Base-by-base conservation (phyloP, 2,329 filamentous ascomycete genomes). In the Reticulascus tulasneorum region DNA sequence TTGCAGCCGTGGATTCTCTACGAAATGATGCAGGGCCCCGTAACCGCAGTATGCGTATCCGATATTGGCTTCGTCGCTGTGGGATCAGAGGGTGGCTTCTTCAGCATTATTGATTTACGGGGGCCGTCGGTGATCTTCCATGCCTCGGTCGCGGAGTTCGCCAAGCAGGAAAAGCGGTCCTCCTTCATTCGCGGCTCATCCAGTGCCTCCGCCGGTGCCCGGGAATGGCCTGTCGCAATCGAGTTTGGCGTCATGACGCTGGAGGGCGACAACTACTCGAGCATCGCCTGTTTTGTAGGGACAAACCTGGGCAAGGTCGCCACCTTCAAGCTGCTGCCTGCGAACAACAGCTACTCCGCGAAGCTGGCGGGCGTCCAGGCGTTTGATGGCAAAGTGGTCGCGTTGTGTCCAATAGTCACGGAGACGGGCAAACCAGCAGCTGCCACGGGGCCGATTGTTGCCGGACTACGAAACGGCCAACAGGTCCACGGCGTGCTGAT, bases 241-340 rank as follows among this genome's bases (percentile, higher is more conserved):
- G 87, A 96, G 54, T 98, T 97, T 63, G 88, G 87, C 35, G 87
- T 95, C 29, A 83, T 98, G 80, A 94, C 86, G 4, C 66, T 96
- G 5, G 93, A 97, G 27, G 86, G 84, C n/a, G 91, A 97, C 54
- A 81, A 87, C 46, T 98, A 94, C 57, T 97, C 93, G 2, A 96
- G 89, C 52, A 94, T 98, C 38, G 79, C 84, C 40, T 85, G 93
- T 47, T 94, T 97, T 48, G 86, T 94, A 3, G 93, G 93, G 15
- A 97, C 93, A 0, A 90, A 83, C 47, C 61, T 79, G 20, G 93
- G 93, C 25, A 87, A 86, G 50, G 67, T 97, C 13, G 79, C 82
- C 7, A 97, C 91, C 0, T 91, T 97, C 65, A 96, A 95, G 64
- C 71, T 98, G 16, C 66, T 97, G 3, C 93, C 93, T 0, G 74